phyloP scores from a whole-genome alignment of 306 rosid species.

The Begonia loranthoides region DNA sequence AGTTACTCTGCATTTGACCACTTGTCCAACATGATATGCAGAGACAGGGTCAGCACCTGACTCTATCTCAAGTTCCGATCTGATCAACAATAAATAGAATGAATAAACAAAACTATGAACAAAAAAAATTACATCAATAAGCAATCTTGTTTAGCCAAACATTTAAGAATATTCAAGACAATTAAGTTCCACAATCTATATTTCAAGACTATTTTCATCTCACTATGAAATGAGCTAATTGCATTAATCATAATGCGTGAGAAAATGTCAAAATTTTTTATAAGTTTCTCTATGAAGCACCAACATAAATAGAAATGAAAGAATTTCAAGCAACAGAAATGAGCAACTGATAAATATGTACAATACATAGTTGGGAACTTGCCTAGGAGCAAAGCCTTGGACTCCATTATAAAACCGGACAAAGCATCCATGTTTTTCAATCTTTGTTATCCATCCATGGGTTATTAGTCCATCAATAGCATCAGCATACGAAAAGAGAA shows the following conservation, averaged over 20 bases:
- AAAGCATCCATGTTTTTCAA: conserved; percentile 81
- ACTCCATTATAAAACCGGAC: conserved; percentile 89
- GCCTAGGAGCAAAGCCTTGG: conserved; percentile 89
- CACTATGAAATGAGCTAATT: too few relatives aligned
- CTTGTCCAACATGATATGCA: conserved; percentile 79
- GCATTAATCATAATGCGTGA: too few relatives aligned
- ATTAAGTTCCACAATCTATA: too few relatives aligned
- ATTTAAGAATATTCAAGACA: background rate
- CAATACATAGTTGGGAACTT: conserved; percentile 23
- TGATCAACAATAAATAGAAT: conserved; percentile 24
- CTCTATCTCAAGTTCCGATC: conserved; percentile 85
- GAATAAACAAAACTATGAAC: conserved; percentile 8
- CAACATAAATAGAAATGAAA: background rate
- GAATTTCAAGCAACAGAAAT: too few relatives aligned
- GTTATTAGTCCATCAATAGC: conserved; percentile 69
- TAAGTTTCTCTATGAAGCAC: too few relatives aligned
- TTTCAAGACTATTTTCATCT: too few relatives aligned
- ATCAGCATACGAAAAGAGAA: conserved; percentile 69
- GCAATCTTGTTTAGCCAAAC: background rate
- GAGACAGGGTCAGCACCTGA: conserved; percentile 63
- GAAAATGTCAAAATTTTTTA: too few relatives aligned
- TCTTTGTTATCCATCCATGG: conserved; percentile 96
- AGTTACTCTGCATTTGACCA: conserved; percentile 67
- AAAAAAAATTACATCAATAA: background rate
- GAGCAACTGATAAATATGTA: conserved; percentile 2